These are phyloP conservation scores for Naganishia vaughanmartiniae DNA, from an alignment of 768 basidiomycete genomes.

Conservation along the genomic window DNA sequence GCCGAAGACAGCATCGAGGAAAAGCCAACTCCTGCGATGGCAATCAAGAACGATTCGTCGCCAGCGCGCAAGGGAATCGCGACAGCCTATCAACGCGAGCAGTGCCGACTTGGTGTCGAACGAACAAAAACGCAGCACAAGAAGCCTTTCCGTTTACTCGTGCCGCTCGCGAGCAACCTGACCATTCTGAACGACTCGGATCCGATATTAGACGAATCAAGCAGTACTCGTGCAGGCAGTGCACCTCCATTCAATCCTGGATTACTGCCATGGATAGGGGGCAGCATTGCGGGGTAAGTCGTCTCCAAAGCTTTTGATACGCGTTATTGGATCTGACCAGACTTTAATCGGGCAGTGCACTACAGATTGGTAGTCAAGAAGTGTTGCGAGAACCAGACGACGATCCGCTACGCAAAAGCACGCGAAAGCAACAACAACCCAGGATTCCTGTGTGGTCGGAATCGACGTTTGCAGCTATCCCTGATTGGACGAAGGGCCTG, in stretches of 20 bases:
- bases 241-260: slow-evolving; percentile 58
- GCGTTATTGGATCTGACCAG: neutral
- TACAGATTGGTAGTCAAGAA: slow-evolving; percentile 19
- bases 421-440: neutral
- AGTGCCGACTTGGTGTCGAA: slow-evolving; percentile 20
- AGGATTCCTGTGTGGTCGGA: slow-evolving; percentile 19
- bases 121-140: slow-evolving; percentile 55
- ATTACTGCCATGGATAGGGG: slow-evolving; percentile 86
- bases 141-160: slow-evolving; percentile 69
- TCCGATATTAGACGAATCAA: slow-evolving; percentile 48
- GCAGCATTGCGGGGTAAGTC: slow-evolving; percentile 81
- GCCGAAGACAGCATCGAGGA: slow-evolving; percentile 1
- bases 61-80: slow-evolving; percentile 27
- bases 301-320: neutral
- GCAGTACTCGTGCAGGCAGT: neutral
- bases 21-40: neutral
- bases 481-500: slow-evolving; percentile 1
- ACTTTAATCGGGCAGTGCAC: neutral
- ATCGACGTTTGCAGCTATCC: neutral
- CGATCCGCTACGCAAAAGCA: neutral
- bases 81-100: slow-evolving; percentile 26
- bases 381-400: slow-evolving; percentile 12
- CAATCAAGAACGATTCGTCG: neutral
- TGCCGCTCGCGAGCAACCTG: slow-evolving; percentile 68
- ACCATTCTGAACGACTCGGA: slow-evolving; percentile 81